Evolutionary conservation across 169 alveolate genomes (phyloP).

Genomic region (Toxoplasma gondii): DNA sequence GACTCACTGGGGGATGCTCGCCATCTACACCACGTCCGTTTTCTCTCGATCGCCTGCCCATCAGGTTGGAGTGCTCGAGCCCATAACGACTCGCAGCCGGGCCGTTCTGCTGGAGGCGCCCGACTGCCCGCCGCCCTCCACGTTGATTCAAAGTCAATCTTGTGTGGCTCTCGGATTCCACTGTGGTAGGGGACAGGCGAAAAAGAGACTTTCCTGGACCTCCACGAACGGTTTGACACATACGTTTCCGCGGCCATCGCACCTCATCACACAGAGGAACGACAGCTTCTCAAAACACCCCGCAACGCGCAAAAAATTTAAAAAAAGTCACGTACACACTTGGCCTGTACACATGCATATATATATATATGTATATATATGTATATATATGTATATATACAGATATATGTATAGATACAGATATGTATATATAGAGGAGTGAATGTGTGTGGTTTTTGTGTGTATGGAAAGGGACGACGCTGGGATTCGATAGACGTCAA

Average conservation of each 20-base stretch:
- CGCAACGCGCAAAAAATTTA: no score
- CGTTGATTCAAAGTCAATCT: slow-evolving; percentile 6
- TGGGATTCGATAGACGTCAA: no score
- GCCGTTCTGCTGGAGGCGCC: slow-evolving; percentile 65
- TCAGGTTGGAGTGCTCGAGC: slow-evolving; percentile 51
- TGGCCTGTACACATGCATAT: neutral
- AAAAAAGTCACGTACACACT: no score
- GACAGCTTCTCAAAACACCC: no score
- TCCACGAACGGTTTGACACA: neutral
- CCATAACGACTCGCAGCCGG: slow-evolving; percentile 63
- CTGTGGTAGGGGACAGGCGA: neutral
- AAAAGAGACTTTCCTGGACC: neutral
- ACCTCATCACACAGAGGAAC: no score
- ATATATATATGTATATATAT: neutral
- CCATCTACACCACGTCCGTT: no score
- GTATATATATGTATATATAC: neutral
- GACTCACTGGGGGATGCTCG: no score
- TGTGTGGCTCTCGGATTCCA: slow-evolving; percentile 63
- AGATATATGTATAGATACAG: neutral
- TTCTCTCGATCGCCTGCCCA: no score
- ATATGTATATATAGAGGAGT: no score
- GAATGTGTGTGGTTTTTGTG: no score
- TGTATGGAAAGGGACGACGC: no score
- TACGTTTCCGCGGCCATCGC: no score
- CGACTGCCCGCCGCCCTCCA: slow-evolving; percentile 55